A percentile compares a stretch with the other conserved stretches of the same genome.
phyloP scores from a whole-genome alignment of 805 yeast species.

The Ogataea siamensis region DNA sequence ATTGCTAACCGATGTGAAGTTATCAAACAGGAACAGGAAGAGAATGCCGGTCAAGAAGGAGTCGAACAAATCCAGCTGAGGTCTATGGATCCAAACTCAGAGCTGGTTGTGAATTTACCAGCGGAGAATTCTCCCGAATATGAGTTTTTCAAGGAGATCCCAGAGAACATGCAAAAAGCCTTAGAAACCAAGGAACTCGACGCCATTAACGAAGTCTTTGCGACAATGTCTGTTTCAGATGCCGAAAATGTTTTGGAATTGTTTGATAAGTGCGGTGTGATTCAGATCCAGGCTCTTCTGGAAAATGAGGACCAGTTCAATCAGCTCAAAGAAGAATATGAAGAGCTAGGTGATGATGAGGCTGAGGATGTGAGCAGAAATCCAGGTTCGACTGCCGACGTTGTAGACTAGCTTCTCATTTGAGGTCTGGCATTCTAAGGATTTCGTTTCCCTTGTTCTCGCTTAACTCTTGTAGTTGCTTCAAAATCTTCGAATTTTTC shows the following conservation, averaged over 20 bases:
- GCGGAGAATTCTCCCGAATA: slow-evolving; percentile 49
- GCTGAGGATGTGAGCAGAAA: slow-evolving; percentile 18
- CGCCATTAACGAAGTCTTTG: slow-evolving; percentile 80
- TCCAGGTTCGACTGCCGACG: slow-evolving; percentile 34
- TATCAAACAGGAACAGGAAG: slow-evolving; percentile 50
- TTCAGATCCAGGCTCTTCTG: slow-evolving; percentile 73
- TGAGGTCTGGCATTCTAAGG: slow-evolving; percentile 81
- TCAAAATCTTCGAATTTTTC: slow-evolving; percentile 65
- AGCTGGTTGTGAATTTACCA: slow-evolving; percentile 71
- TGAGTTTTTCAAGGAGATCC: slow-evolving; percentile 56
- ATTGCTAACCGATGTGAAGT: slow-evolving; percentile 72
- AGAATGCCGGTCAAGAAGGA: slow-evolving; percentile 45
- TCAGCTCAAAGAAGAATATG: slow-evolving; percentile 48
- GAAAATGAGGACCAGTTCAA: slow-evolving; percentile 72
- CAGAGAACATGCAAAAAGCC: slow-evolving; percentile 68
- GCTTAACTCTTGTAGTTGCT: slow-evolving; percentile 66
- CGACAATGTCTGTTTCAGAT: slow-evolving; percentile 64
- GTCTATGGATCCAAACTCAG: slow-evolving; percentile 80
- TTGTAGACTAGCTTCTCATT: slow-evolving; percentile 37
- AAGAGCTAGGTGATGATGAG: slow-evolving; percentile 23
- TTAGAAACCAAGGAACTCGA: slow-evolving; percentile 69
- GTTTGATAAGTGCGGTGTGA: slow-evolving; percentile 77
- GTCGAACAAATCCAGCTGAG: slow-evolving; percentile 85
- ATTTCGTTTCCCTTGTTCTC: slow-evolving; percentile 69
- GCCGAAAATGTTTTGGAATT: slow-evolving; percentile 76